phyloP scores from a whole-genome alignment of 495 filamentous ascomycete species.

The Copromyces sp. region DNA sequence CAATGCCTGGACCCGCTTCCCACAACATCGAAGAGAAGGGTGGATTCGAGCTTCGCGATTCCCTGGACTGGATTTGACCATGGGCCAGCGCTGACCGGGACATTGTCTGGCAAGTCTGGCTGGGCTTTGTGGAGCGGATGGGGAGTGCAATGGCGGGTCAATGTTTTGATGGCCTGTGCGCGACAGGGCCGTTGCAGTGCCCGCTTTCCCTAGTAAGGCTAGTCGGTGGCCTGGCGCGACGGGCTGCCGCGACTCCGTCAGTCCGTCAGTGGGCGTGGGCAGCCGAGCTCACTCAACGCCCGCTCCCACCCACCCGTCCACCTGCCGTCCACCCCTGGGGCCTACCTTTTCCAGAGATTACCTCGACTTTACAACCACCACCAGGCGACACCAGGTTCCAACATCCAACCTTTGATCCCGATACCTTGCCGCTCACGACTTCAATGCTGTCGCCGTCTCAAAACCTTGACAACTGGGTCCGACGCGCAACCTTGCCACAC shows the following conservation, averaged over 20 bases:
- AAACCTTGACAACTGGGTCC: not conserved
- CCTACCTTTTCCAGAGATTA: conserved; percentile 1
- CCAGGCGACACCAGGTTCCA: not conserved
- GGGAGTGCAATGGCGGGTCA: not conserved
- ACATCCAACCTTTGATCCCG: not conserved
- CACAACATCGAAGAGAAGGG: not conserved
- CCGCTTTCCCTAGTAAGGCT: conserved; percentile 13
- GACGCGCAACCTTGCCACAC: not conserved
- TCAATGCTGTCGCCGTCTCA: not conserved
- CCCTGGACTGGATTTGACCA: not conserved
- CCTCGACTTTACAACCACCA: conserved; percentile 1
- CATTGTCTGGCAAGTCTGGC: not conserved
- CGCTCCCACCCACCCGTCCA: conserved; percentile 6
- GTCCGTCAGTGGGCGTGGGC: not conserved
- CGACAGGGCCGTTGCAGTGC: conserved; percentile 3
- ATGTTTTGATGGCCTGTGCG: conserved; percentile 18
- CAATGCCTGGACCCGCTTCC: not conserved
- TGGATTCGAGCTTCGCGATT: not conserved
- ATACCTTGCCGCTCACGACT: not conserved
- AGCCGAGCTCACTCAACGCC: not conserved
- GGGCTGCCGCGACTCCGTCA: not conserved
- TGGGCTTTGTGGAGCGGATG: not conserved
- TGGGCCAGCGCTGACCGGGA: not conserved
- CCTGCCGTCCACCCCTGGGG: not conserved
- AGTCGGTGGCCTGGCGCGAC: conserved; percentile 24